phyloP scores from a whole-genome alignment of 495 filamentous ascomycete genomes.

The Aspergillus biplanus region DNA sequence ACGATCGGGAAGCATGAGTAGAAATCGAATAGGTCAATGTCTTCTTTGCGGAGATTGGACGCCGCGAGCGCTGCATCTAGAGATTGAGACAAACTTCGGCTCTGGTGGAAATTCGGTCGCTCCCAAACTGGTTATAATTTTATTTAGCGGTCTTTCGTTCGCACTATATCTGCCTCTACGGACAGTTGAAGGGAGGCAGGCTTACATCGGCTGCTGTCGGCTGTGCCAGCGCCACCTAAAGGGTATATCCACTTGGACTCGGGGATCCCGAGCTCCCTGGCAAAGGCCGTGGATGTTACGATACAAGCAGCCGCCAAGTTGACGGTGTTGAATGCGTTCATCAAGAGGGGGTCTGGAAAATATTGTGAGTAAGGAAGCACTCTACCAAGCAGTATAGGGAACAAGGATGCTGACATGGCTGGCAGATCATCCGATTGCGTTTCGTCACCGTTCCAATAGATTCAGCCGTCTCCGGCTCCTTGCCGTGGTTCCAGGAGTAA shows the following conservation, averaged over 20 bases:
- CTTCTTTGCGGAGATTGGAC: constrained; percentile 37
- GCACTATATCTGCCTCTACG: background rate
- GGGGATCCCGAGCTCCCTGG: constrained; percentile 52
- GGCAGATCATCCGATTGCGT: constrained; percentile 20
- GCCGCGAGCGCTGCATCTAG: constrained; percentile 46
- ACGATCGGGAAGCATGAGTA: constrained; percentile 66
- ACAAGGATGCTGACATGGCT: constrained; percentile 11
- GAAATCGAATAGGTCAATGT: constrained; percentile 59
- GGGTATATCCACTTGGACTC: constrained; percentile 58
- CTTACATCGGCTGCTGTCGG: constrained; percentile 51
- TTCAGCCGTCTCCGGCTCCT: constrained; percentile 16
- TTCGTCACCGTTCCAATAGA: constrained; percentile 19
- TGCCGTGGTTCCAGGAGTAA: constrained; percentile 14
- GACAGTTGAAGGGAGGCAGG: background rate
- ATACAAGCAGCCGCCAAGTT: constrained; percentile 58
- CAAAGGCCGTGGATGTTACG: constrained; percentile 52
- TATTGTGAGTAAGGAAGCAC: constrained; percentile 1
- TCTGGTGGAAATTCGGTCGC: constrained; percentile 53
- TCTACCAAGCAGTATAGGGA: background rate
- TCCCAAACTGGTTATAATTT: constrained; percentile 51
- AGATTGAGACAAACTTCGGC: constrained; percentile 53
- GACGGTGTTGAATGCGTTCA: constrained; percentile 65
- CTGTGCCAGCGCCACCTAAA: constrained; percentile 55
- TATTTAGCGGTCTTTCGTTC: background rate
- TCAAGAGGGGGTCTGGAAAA: constrained; percentile 57